Conservation (phyloP, 2,329 filamentous ascomycete species). For the Colletotrichum sp. region DNA sequence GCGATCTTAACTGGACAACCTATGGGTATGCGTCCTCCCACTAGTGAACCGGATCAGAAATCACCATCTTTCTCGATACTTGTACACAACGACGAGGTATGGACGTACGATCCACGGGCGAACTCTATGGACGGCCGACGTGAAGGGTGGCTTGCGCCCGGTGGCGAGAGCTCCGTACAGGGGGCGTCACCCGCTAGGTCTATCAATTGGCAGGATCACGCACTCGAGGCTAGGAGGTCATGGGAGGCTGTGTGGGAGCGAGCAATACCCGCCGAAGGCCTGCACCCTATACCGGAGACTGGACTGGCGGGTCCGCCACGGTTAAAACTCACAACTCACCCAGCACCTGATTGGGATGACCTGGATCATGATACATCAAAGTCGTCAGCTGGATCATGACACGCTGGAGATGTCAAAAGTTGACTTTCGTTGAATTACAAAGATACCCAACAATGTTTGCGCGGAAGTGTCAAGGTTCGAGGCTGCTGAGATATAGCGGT, state of each 20-base stretch:
- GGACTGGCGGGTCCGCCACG: background rate
- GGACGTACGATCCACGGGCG: background rate
- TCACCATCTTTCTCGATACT: background rate
- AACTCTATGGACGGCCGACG: slow-evolving; percentile 14
- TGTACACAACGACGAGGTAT: background rate
- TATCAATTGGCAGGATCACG: background rate
- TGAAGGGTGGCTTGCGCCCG: slow-evolving; percentile 6
- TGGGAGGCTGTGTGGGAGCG: slow-evolving; percentile 9
- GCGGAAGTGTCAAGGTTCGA: background rate
- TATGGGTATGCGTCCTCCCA: background rate
- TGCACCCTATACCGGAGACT: background rate
- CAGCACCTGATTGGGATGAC: background rate
- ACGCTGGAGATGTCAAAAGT: background rate
- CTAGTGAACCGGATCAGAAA: background rate
- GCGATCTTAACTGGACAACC: background rate
- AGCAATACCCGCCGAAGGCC: background rate
- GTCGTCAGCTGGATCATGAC: background rate
- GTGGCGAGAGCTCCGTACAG: background rate
- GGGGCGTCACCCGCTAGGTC: background rate
- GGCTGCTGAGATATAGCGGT: background rate
- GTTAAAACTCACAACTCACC: background rate
- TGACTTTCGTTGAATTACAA: background rate
- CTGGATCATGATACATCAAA: background rate
- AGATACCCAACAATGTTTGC: background rate
- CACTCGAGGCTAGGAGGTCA: background rate